Base-by-base conservation (phyloP, 495 filamentous ascomycete genomes). In the Penicillium paradoxum region DNA sequence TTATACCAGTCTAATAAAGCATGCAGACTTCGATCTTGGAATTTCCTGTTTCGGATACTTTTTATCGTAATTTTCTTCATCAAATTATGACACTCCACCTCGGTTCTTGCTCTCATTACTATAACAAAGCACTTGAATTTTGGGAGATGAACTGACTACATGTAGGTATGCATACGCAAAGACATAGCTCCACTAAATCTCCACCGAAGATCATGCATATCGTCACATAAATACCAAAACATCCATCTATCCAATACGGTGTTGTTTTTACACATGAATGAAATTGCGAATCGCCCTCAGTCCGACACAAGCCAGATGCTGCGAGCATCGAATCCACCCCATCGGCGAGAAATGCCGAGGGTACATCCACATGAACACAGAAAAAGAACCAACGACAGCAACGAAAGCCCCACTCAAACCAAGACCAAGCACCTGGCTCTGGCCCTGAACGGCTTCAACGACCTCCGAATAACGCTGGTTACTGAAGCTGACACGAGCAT, bases 401-500 rank as follows among this genome's bases (percentile, higher is more conserved):
- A 70, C 38, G 18, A 69, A 37, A 13, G 62, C 66, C 3, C 67
- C 67, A 4, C 57, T 62, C 18, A 75, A 37, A 21, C 65, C 62
- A 15, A 64, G 18, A 14, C 68, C 67, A 39, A 91, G 67, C 10
- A 90, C 65, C 52, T 66, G 67, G 6, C 86, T 84, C 69, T 99
- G 93, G 41, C 76, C 68, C 41, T 81, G 76, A 42, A 84, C 85
- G 51, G 78, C 80, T 27, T 69, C 74, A 22, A 88, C 75, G 3
- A 97, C 88, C 54, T 95, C 87, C 2, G 85, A 88, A 64, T 99
- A 99, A 25, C 88, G 75, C 73, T 93, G 85, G 58, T 95, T 96
- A 25, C 88, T 86, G 67, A 97, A 98, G 55, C 89, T 95, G 19
- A 98, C 84, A 14, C 92, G 76, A n/a, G 84, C 82, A 62, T 98